Conservation (phyloP, 768 basidiomycete species). For the Termitomyces sp. region DNA sequence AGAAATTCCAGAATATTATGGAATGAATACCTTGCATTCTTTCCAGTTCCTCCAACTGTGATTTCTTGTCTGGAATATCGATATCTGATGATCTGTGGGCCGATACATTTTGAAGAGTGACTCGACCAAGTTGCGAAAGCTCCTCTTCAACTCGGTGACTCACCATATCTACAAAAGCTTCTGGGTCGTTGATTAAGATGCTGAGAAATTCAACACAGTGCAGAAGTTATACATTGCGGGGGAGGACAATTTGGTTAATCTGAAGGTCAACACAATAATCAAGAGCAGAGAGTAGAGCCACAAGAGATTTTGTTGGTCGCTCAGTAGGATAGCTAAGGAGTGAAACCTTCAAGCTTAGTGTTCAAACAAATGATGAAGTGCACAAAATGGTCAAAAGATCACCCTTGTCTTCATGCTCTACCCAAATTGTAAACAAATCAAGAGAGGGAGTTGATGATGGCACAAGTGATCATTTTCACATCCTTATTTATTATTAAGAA, state of each 20-base stretch:
- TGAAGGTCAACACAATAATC: neutral
- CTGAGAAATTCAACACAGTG: neutral
- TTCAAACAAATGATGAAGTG: neutral
- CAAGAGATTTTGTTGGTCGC: neutral
- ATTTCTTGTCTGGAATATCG: neutral
- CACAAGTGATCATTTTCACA: too few relatives aligned
- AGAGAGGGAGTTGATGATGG: neutral
- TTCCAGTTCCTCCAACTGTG: neutral
- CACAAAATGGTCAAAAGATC: neutral
- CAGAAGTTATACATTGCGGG: neutral
- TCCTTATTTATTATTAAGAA: too few relatives aligned
- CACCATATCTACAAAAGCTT: neutral
- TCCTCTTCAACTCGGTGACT: neutral
- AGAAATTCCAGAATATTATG: neutral
- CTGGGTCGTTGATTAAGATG: neutral
- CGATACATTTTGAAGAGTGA: neutral
- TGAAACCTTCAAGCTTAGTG: neutral
- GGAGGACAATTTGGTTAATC: neutral
- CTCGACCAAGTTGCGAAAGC: neutral
- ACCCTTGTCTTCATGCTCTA: neutral
- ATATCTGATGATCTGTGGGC: neutral
- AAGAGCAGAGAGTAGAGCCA: neutral
- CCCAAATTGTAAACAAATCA: neutral
- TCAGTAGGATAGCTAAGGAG: neutral
- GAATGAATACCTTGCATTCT: neutral